Base-by-base conservation (phyloP, 768 basidiomycete species). In the Harrya chromipes region DNA sequence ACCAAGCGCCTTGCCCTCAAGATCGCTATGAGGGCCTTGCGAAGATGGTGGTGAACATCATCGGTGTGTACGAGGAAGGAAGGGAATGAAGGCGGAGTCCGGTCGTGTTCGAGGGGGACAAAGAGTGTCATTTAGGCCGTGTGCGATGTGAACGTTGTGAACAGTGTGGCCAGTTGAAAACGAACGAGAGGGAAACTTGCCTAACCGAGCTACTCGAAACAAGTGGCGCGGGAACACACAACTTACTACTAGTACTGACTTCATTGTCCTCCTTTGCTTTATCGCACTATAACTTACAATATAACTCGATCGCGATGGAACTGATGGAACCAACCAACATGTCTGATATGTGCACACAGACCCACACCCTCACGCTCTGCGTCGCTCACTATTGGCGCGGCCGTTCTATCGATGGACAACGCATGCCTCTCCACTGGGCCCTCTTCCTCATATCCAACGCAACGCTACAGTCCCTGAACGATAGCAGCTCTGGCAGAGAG, bases 1-100 rank as follows among this genome's bases (percentile, higher is more conserved):
- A n/a, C n/a, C n/a, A n/a, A n/a, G n/a, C n/a, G n/a, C n/a, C n/a
- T n/a, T n/a, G n/a, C n/a, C n/a, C n/a, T n/a, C n/a, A 87, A 64
- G 54, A 92, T 83, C 26, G 87, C 74, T 60, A 79, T 83, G 49
- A 86, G 69, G 14, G 78, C 76, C 55, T 75, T 80, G 45, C 73
- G 67, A 31, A 85, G 61, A 46, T 85, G 80, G 33, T 69, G 62
- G 26, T 54, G 58, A 14, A 73, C 72, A 55, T 83, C 73, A 20
- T 68, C 49, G n/a, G 82, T 60, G 26, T 70, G 70, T 11, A 73
- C 58, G 39, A 87, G 69, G 62, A 86, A 87, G 1, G 82, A 55
- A 4, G 85, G 85, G 0, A 70, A 70, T n/a, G 69, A 31, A 23
- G 84, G 80, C 4, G 74, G 63, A 5, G 74, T 69, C 40, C 76